These are phyloP conservation scores for Fusarium luffae DNA, from an alignment of 2,329 filamentous ascomycete genomes.

Conservation along the genomic window DNA sequence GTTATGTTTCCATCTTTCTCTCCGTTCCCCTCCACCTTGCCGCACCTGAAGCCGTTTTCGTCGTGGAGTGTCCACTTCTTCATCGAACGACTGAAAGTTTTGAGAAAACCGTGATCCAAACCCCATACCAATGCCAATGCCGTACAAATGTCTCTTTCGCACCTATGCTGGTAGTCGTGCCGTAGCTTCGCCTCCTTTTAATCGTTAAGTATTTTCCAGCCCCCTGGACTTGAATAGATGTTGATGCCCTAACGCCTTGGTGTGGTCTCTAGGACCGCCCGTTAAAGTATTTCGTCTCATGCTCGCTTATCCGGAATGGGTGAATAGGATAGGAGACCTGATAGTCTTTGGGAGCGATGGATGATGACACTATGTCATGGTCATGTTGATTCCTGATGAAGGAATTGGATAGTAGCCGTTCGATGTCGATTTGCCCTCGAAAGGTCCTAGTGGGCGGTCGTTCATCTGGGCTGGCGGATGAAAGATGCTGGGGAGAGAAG, in stretches of 20 bases:
- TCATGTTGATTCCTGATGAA: slow-evolving; percentile 61
- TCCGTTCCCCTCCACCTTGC: background rate
- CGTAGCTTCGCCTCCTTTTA: slow-evolving; percentile 5
- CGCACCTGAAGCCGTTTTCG: background rate
- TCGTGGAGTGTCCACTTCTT: slow-evolving; percentile 13
- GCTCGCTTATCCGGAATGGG: background rate
- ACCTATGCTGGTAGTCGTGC: slow-evolving; percentile 7
- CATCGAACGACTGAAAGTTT: slow-evolving; percentile 35
- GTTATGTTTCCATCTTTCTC: slow-evolving; percentile 17
- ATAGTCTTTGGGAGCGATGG: background rate
- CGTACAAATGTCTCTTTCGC: slow-evolving; percentile 1
- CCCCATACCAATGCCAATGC: slow-evolving; percentile 36
- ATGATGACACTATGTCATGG: slow-evolving; percentile 43
- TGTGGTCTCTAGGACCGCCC: slow-evolving; percentile 12
- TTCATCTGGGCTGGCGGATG: slow-evolving; percentile 54
- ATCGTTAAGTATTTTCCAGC: background rate
- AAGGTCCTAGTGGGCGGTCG: slow-evolving; percentile 57
- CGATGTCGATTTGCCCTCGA: slow-evolving; percentile 64
- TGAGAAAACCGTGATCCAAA: slow-evolving; percentile 19
- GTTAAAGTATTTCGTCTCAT: background rate
- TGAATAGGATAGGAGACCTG: background rate
- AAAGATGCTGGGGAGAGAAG: slow-evolving; percentile 59
- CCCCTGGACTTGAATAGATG: background rate
- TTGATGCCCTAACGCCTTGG: slow-evolving; percentile 14
- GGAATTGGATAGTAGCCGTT: slow-evolving; percentile 66